A percentile compares a stretch with the other conserved stretches of the same genome.
Evolutionary conservation across 1,139 yeast genomes (phyloP).

Genomic region (Magnusiomyces paraingens): DNA sequence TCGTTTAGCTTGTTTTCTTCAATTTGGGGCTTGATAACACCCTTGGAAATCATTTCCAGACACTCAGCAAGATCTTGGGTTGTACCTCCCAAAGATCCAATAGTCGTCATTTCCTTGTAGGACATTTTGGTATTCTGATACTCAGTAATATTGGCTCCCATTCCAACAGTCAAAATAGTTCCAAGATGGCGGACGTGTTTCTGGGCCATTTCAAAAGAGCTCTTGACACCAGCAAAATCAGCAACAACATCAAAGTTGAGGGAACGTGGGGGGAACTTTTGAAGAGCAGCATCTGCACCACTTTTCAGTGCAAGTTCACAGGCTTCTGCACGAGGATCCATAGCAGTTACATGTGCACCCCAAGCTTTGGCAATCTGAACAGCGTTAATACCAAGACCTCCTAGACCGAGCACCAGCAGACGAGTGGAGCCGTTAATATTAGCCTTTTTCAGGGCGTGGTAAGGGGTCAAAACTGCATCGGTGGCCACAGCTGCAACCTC

Average conservation of each 20-base stretch:
- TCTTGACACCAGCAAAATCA: conserved; percentile 44
- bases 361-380: conserved; percentile 41
- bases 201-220: conserved; percentile 28
- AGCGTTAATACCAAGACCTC: conserved; percentile 48
- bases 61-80: conserved; percentile 42
- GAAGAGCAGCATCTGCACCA: conserved; percentile 43
- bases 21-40: conserved; percentile 39
- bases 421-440: conserved; percentile 35
- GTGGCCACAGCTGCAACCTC: conserved; percentile 46
- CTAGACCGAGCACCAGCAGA: conserved; percentile 43
- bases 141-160: conserved; percentile 36
- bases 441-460: conserved; percentile 41
- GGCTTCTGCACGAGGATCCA: conserved; percentile 38
- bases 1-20: conserved; percentile 29
- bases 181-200: conserved; percentile 37
- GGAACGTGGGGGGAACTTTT: conserved; percentile 28
- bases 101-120: conserved; percentile 39
- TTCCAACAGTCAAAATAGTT: conserved; percentile 40
- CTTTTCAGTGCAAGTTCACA: conserved; percentile 31
- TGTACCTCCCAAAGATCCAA: conserved; percentile 45
- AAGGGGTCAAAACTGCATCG: conserved; percentile 48
- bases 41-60: conserved; percentile 41
- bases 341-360: conserved; percentile 40
- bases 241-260: conserved; percentile 33
- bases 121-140: conserved; percentile 34